Base-by-base conservation (phyloP, 345 rosid genomes). In the Salix udensis region DNA sequence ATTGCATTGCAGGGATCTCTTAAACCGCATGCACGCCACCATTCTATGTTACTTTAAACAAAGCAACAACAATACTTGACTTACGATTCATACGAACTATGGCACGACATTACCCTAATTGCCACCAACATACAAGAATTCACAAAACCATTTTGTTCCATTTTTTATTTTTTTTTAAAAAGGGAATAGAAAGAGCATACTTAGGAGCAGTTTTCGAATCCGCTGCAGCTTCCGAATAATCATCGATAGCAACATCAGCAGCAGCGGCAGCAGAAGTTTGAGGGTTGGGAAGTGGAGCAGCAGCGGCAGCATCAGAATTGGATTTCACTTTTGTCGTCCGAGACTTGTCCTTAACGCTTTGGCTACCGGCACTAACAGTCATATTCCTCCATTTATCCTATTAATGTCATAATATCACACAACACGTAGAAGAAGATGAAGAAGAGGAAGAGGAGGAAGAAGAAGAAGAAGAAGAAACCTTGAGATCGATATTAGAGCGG, bases 371-470 rank as follows among this genome's bases (percentile, higher is more conserved):
- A 80, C 89, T 83, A 58, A 90, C 96, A 72, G 83, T 83, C 96
- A 93, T 79, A 82, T 95, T 92, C 79, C 98, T 84, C 99, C 98
- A 96, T 77, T 96, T 96, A 77, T 96, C 99, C 99, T 96, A 58
- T 7, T 5, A 30, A 64, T 14, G 76, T 67, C 21, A 60, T 16
- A 42, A 64, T 4, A 12, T 16, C 52, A 71, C 24, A 9, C 30
- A 34, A 24, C 30, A 68, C 58, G 4, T 7, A n/a, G 24, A 34
- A 24, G 11, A 23, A n/a, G 12, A 64, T 1, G 13, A 7, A 31
- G 4, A 65, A 7, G 15, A 44, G 19, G n/a, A 44, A 30, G 39
- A 46, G 14, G 39, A 65, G 10, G 4, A n/a, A 0, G 30, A 70
- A 70, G n/a, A 23, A 61, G n/a, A 23, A 61, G 30, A 72, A 52